Evolutionary conservation across 495 filamentous ascomycete species (phyloP).

Genomic region (Daldinia decipiens): DNA sequence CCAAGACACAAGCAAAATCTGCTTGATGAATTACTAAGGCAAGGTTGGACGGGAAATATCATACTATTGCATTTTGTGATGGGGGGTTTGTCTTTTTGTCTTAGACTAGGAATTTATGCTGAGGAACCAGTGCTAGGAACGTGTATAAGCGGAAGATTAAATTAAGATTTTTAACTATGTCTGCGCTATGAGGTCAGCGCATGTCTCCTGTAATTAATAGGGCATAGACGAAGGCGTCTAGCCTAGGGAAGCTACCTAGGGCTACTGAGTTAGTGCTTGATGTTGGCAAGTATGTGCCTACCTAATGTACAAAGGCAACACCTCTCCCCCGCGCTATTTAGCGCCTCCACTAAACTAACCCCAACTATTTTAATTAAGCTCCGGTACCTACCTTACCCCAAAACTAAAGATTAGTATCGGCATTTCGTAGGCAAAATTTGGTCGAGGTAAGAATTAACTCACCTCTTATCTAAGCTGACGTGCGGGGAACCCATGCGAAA

Average conservation of each 20-base stretch:
- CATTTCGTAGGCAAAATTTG: not conserved
- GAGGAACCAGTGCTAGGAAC: not conserved
- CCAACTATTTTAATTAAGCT: slow-evolving; percentile 27
- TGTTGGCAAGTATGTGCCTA: too few relatives aligned
- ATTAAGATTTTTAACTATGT: slow-evolving; percentile 4
- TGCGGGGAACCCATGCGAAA: slow-evolving; percentile 41
- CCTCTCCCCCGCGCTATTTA: slow-evolving; percentile 24
- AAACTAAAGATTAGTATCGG: not conserved
- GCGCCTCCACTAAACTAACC: slow-evolving; percentile 33
- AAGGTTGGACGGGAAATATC: slow-evolving; percentile 20
- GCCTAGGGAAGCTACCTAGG: not conserved
- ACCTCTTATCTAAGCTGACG: slow-evolving; percentile 32
- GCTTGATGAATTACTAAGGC: not conserved
- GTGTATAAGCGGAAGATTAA: slow-evolving; percentile 9
- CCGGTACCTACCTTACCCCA: slow-evolving; percentile 28
- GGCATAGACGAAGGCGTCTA: not conserved
- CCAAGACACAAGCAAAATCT: slow-evolving; percentile 27
- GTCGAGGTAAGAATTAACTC: slow-evolving; percentile 19
- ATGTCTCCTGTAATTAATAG: not conserved
- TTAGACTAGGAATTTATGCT: not conserved
- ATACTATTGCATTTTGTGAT: slow-evolving; percentile 15
- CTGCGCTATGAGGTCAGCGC: slow-evolving; percentile 22
- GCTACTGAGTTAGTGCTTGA: not conserved
- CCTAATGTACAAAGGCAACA: too few relatives aligned
- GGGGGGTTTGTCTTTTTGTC: slow-evolving; percentile 2